Percentiles rank a stretch among this genome's conserved stretches.
phyloP scores from a whole-genome alignment of 371 early-diverging fungal genomes.

The Mucor irregularis region DNA sequence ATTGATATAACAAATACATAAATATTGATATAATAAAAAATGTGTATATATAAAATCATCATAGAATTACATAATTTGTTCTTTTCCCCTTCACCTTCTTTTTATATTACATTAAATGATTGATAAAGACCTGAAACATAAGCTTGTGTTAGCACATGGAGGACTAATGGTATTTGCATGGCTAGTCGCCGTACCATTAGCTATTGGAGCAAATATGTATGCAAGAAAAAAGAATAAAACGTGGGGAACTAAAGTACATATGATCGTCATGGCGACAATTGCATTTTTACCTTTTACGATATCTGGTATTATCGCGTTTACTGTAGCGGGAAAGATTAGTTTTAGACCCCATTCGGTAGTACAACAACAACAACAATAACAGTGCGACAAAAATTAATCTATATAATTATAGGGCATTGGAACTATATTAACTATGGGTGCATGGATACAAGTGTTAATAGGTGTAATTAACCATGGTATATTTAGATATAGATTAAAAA shows the following conservation, averaged over 20 bases:
- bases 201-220: conserved; percentile 25
- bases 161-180: conserved; percentile 36
- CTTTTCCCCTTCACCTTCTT: neutral
- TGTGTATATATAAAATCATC: too few species aligned
- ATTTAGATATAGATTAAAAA: conserved; percentile 24
- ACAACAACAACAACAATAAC: conserved; percentile 1
- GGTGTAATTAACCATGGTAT: conserved; percentile 33
- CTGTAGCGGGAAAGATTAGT: conserved; percentile 17
- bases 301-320: conserved; percentile 23
- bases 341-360: conserved; percentile 33
- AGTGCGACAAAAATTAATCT: neutral
- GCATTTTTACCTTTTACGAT: conserved; percentile 29
- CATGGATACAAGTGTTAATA: conserved; percentile 29
- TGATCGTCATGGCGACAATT: conserved; percentile 30
- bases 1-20: conserved; percentile 40
- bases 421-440: conserved; percentile 23
- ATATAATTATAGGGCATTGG: conserved; percentile 25
- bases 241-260: conserved; percentile 41
- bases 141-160: conserved; percentile 22
- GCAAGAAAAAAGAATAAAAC: conserved; percentile 28
- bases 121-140: conserved; percentile 15
- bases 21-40: neutral
- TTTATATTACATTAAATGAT: conserved; percentile 5
- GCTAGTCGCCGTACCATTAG: conserved; percentile 35
- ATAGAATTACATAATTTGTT: too few species aligned